phyloP scores from a whole-genome alignment of 2,329 filamentous ascomycete genomes.

The Monilinia laxa region DNA sequence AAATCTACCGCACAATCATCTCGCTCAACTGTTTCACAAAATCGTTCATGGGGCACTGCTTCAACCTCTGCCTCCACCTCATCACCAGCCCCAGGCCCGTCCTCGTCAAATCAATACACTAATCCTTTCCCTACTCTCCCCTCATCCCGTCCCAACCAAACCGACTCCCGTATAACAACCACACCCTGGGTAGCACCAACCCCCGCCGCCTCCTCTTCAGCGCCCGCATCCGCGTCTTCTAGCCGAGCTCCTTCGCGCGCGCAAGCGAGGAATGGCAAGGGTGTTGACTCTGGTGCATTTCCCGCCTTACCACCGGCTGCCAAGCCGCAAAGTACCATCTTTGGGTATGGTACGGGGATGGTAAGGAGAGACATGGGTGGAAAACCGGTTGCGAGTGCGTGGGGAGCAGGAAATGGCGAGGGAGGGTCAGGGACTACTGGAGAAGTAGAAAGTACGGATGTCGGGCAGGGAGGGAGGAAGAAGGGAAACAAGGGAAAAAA shows the following conservation, averaged over 20 bases:
- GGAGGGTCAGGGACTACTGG: constrained; percentile 26
- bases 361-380: constrained; percentile 53
- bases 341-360: constrained; percentile 57
- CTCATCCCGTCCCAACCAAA: constrained; percentile 32
- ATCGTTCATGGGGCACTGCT: constrained; percentile 55
- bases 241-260: constrained; percentile 26
- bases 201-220: constrained; percentile 40
- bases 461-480: constrained; percentile 47
- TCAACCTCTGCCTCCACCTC: constrained; percentile 32
- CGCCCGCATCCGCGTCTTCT: constrained; percentile 30
- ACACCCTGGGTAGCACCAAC: constrained; percentile 41
- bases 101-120: constrained; percentile 40
- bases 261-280: constrained; percentile 17
- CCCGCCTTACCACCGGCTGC: constrained; percentile 78
- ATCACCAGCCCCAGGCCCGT: constrained; percentile 23
- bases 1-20: constrained; percentile 68
- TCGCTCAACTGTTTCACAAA: constrained; percentile 56
- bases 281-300: constrained; percentile 60
- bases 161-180: constrained; percentile 36
- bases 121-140: constrained; percentile 50
- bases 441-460: constrained; percentile 27
- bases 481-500: constrained; percentile 61
- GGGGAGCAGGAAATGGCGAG: constrained; percentile 35
- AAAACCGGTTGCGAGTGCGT: constrained; percentile 34
- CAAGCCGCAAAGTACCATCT: constrained; percentile 63